phyloP scores from a whole-genome alignment of 169 alveolate species.

The Theileria sp. region DNA sequence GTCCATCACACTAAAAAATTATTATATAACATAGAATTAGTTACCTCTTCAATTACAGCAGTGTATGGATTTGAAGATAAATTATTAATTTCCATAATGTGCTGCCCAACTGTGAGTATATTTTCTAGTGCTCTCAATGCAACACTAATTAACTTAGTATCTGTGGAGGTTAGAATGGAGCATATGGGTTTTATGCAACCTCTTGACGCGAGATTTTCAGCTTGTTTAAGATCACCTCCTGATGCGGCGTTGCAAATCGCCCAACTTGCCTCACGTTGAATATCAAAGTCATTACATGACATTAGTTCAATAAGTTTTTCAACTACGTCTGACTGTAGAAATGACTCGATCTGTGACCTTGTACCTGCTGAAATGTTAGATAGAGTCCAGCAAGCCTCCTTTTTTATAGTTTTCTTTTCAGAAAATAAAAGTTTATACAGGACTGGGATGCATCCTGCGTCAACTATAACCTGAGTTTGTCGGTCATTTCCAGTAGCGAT shows the following conservation, averaged over 20 bases:
- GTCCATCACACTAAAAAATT: conserved; percentile 64
- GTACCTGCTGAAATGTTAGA: conserved; percentile 95
- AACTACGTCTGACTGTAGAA: conserved; percentile 80
- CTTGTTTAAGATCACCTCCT: conserved; percentile 84
- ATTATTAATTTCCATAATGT: conserved; percentile 72
- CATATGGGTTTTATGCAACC: conserved; percentile 90
- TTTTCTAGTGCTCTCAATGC: conserved; percentile 90
- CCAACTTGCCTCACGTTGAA: conserved; percentile 97
- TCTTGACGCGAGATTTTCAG: conserved; percentile 85
- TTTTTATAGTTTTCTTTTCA: conserved; percentile 87
- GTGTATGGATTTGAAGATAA: conserved; percentile 84
- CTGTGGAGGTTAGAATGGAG: conserved; percentile 82
- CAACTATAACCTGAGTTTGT: conserved; percentile 91
- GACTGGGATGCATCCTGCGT: conserved; percentile 87
- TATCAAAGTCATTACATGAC: conserved; percentile 88
- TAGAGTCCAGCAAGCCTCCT: conserved; percentile 97
- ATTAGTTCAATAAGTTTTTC: conserved; percentile 83
- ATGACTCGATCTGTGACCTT: conserved; percentile 87
- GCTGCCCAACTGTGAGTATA: conserved; percentile 87
- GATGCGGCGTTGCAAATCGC: conserved; percentile 95
- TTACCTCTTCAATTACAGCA: conserved; percentile 76
- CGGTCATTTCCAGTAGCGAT: conserved; percentile 93
- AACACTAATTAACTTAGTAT: conserved; percentile 89
- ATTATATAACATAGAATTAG: not conserved
- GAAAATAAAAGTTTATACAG: conserved; percentile 82